A percentile compares a stretch with the other conserved stretches of the same genome.
Conservation (phyloP, 1,284 basidiomycete genomes). For the Agroathelia rolfsii region DNA sequence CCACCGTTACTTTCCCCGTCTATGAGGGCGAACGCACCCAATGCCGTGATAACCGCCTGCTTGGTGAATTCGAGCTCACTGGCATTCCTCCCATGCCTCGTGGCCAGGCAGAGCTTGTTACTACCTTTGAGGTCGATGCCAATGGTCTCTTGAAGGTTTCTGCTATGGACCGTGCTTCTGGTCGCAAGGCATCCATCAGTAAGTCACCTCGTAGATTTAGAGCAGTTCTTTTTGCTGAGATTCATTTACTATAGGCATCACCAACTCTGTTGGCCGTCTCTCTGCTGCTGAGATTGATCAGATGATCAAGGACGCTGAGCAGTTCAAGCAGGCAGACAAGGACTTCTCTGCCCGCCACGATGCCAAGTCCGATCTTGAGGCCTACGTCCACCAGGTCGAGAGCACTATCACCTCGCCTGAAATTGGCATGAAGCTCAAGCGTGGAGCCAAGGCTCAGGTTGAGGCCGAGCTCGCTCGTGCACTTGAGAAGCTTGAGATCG, state of each 20-base stretch:
- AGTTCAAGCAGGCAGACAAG: conserved; percentile 93
- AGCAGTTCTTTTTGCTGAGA: conserved; percentile 5
- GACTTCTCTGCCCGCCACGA: conserved; percentile 94
- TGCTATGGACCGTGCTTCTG: conserved; percentile 88
- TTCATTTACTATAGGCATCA: conserved; percentile 51
- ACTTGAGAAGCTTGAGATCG: conserved; percentile 93
- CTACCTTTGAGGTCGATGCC: conserved; percentile 95
- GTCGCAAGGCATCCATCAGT: conserved; percentile 95
- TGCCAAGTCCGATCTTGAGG: conserved; percentile 93
- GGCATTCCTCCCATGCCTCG: conserved; percentile 96
- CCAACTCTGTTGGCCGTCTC: conserved; percentile 93
- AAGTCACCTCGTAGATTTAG: conserved; percentile 21
- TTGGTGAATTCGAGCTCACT: conserved; percentile 95
- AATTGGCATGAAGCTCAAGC: conserved; percentile 94
- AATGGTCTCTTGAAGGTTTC: conserved; percentile 96
- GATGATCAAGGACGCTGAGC: conserved; percentile 98
- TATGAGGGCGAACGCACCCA: conserved; percentile 98
- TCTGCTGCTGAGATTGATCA: conserved; percentile 92
- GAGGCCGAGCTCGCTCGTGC: conserved; percentile 94
- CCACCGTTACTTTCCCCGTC: conserved; percentile 94
- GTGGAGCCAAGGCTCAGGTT: conserved; percentile 85
- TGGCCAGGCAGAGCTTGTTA: conserved; percentile 92
- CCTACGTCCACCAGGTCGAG: conserved; percentile 92
- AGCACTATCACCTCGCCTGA: conserved; percentile 88
- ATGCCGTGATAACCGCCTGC: conserved; percentile 92